phyloP scores from a whole-genome alignment of 148 eudicot genomes.

The Nepenthes gracilis region DNA sequence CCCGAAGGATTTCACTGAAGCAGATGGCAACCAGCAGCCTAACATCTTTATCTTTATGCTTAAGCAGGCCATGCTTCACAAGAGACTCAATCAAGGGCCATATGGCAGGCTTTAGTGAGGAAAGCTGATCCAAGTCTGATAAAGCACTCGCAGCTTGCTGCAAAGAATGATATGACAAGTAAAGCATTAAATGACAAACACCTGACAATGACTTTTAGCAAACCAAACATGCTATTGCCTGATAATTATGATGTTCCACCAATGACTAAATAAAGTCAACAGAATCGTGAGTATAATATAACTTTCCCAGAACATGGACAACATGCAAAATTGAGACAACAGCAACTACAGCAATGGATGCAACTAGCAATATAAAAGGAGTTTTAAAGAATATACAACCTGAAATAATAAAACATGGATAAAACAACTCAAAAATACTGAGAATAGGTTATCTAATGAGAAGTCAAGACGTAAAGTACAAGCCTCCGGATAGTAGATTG shows the following conservation, averaged over 20 bases:
- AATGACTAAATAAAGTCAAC: too few relatives aligned
- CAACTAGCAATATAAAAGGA: background rate
- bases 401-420: background rate
- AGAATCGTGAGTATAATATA: too few relatives aligned
- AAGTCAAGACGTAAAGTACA: too few relatives aligned
- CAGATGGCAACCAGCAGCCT: slow-evolving; percentile 66
- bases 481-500: too few relatives aligned
- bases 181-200: slow-evolving; percentile 3
- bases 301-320: too few relatives aligned
- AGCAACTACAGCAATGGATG: too few relatives aligned
- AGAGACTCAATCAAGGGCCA: slow-evolving; percentile 55
- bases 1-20: slow-evolving; percentile 67
- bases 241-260: too few relatives aligned
- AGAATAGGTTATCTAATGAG: too few relatives aligned
- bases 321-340: too few relatives aligned
- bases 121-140: slow-evolving; percentile 41
- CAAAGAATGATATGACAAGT: slow-evolving; percentile 5
- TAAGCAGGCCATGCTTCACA: slow-evolving; percentile 46
- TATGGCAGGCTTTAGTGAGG: slow-evolving; percentile 27
- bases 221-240: background rate
- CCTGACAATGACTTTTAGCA: slow-evolving; percentile 2
- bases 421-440: too few relatives aligned
- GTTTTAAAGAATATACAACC: background rate
- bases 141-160: slow-evolving; percentile 68
- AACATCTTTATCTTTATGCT: slow-evolving; percentile 67